These are phyloP conservation scores for Microbotryum violaceum DNA, from an alignment of 1,284 basidiomycete genomes.

Conservation along the genomic window DNA sequence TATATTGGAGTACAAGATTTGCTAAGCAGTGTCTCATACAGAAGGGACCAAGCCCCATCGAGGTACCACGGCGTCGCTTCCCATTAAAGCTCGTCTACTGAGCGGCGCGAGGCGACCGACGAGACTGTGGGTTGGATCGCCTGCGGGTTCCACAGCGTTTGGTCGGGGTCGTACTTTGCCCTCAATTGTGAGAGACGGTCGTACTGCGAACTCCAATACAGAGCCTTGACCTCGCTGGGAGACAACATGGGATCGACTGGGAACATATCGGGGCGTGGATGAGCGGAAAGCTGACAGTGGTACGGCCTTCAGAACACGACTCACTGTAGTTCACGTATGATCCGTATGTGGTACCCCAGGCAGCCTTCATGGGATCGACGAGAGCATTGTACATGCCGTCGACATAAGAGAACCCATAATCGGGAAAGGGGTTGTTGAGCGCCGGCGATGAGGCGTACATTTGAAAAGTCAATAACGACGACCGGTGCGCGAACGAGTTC, in stretches of 20 bases:
- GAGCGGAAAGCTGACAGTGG: too few relatives aligned
- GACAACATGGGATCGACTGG: slow-evolving; percentile 24
- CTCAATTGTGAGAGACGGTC: slow-evolving; percentile 18
- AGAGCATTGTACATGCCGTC: slow-evolving; percentile 26
- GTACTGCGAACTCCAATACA: slow-evolving; percentile 30
- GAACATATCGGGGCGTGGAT: not conserved
- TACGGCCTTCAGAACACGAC: not conserved
- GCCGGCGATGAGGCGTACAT: slow-evolving; percentile 36
- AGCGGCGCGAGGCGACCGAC: too few relatives aligned
- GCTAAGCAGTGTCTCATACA: too few relatives aligned
- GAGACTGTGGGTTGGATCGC: slow-evolving; percentile 11
- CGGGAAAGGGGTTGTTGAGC: slow-evolving; percentile 29
- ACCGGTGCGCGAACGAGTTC: slow-evolving; percentile 37
- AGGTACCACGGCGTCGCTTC: too few relatives aligned
- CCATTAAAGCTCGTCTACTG: too few relatives aligned
- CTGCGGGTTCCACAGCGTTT: slow-evolving; percentile 21
- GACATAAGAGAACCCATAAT: slow-evolving; percentile 26
- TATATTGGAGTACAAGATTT: too few relatives aligned
- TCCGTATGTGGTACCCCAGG: slow-evolving; percentile 4
- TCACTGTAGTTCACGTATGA: slow-evolving; percentile 28
- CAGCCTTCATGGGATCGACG: slow-evolving; percentile 17
- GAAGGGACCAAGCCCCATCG: too few relatives aligned
- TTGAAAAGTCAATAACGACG: slow-evolving; percentile 37
- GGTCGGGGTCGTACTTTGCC: slow-evolving; percentile 12
- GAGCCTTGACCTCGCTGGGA: slow-evolving; percentile 5